Evolutionary conservation across 1,284 basidiomycete species (phyloP).

Genomic region (Malassezia slooffiae): DNA sequence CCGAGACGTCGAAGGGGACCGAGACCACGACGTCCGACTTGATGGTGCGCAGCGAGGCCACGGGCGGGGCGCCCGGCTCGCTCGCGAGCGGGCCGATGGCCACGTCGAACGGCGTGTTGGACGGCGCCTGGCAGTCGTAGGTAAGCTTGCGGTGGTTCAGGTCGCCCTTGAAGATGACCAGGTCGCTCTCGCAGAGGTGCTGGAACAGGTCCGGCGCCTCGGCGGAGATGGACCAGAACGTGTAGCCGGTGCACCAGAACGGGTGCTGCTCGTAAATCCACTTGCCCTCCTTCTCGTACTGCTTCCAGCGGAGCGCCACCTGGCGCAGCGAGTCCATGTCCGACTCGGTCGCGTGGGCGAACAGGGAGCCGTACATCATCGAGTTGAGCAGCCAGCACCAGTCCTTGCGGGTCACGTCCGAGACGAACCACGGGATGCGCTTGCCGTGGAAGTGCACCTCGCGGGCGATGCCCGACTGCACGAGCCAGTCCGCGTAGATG

Average conservation of each 20-base stretch:
- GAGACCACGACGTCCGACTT: slow-evolving; percentile 62
- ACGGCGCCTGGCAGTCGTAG: slow-evolving; percentile 56
- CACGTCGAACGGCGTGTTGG: slow-evolving; percentile 75
- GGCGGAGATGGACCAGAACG: slow-evolving; percentile 69
- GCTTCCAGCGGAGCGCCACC: slow-evolving; percentile 80
- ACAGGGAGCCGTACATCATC: slow-evolving; percentile 46
- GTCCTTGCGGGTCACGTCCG: slow-evolving; percentile 91
- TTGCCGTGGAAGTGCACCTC: slow-evolving; percentile 83
- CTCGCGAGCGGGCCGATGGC: slow-evolving; percentile 89
- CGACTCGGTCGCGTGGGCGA: slow-evolving; percentile 69
- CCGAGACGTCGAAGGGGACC: slow-evolving; percentile 57
- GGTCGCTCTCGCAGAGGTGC: slow-evolving; percentile 74
- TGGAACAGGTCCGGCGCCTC: slow-evolving; percentile 71
- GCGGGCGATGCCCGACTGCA: slow-evolving; percentile 76
- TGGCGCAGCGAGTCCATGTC: slow-evolving; percentile 71
- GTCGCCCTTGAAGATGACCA: slow-evolving; percentile 90
- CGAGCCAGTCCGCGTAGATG: slow-evolving; percentile 75
- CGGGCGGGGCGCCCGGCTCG: slow-evolving; percentile 73
- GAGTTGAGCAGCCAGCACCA: slow-evolving; percentile 68
- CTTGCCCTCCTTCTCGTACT: slow-evolving; percentile 78
- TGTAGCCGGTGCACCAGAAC: slow-evolving; percentile 46
- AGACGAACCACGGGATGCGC: slow-evolving; percentile 49
- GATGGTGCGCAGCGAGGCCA: slow-evolving; percentile 49
- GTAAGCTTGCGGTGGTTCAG: slow-evolving; percentile 75
- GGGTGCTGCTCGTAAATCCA: slow-evolving; percentile 95